These are phyloP conservation scores for Lasiosphaeria miniovina DNA, from an alignment of 495 filamentous ascomycete genomes.

Conservation along the genomic window DNA sequence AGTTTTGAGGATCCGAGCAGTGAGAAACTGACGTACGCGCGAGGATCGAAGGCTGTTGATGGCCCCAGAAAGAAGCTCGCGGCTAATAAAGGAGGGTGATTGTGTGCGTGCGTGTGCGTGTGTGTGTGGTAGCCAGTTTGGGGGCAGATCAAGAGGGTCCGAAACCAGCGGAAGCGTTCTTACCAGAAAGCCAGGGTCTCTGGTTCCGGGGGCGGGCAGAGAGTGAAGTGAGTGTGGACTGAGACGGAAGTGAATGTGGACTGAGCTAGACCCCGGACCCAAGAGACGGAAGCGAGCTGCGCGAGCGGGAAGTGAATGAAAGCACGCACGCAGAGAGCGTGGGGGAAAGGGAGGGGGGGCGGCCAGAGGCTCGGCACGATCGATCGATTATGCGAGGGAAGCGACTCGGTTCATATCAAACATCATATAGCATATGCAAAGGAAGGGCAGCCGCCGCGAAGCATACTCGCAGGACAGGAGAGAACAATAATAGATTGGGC, in stretches of 20 bases:
- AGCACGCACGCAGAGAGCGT: background rate
- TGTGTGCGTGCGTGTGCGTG: background rate
- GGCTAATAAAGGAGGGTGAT: constrained; percentile 17
- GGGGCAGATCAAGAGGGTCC: constrained; percentile 20
- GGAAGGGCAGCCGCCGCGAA: background rate
- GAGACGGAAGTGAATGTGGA: background rate
- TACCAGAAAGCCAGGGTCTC: constrained; percentile 20
- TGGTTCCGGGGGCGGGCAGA: constrained; percentile 22
- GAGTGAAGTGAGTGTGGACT: background rate
- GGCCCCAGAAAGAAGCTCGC: constrained; percentile 4
- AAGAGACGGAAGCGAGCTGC: constrained; percentile 2
- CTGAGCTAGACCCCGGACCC: background rate
- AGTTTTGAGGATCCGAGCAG: background rate
- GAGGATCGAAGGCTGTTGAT: background rate
- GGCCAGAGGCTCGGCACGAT: background rate
- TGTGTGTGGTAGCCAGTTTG: background rate
- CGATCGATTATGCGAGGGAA: background rate
- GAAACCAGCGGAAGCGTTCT: constrained; percentile 30
- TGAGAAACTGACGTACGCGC: background rate
- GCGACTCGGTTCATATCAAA: background rate
- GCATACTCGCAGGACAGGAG: background rate
- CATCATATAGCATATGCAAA: background rate
- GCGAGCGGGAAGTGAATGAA: background rate
- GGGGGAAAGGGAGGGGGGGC: constrained; percentile 4
- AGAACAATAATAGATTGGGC: background rate